phyloP scores from a whole-genome alignment of 495 filamentous ascomycete species.

The Acidiella bohemica region DNA sequence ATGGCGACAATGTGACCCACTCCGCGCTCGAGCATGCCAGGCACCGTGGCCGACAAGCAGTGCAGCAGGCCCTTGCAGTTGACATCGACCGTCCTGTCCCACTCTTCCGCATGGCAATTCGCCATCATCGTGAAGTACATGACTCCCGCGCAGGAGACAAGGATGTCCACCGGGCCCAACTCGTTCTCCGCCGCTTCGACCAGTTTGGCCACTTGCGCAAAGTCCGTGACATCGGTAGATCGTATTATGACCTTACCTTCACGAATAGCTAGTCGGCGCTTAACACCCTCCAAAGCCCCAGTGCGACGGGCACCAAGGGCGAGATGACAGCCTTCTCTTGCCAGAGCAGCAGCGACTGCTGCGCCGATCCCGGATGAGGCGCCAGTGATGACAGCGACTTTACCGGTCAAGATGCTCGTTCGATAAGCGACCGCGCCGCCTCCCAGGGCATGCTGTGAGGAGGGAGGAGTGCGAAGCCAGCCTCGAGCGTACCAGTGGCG shows the following conservation, averaged over 20 bases:
- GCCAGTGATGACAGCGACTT: slow-evolving; percentile 41
- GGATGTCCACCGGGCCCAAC: slow-evolving; percentile 51
- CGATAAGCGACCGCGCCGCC: slow-evolving; percentile 26
- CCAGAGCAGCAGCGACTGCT: slow-evolving; percentile 32
- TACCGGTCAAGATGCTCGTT: slow-evolving; percentile 39
- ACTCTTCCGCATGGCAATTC: slow-evolving; percentile 48
- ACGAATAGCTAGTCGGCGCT: slow-evolving; percentile 34
- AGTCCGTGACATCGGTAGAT: slow-evolving; percentile 49
- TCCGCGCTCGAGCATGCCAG: slow-evolving; percentile 48
- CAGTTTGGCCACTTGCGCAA: slow-evolving; percentile 41
- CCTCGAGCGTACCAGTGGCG: slow-evolving; percentile 58
- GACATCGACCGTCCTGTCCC: slow-evolving; percentile 57
- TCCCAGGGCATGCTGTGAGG: slow-evolving; percentile 27
- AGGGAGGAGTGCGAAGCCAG: slow-evolving; percentile 46
- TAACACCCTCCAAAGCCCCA: slow-evolving; percentile 45
- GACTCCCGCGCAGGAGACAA: slow-evolving; percentile 55
- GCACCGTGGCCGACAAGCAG: slow-evolving; percentile 44
- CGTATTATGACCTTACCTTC: slow-evolving; percentile 45
- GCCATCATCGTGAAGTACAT: slow-evolving; percentile 70
- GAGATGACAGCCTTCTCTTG: slow-evolving; percentile 43
- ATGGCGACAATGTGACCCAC: slow-evolving; percentile 53
- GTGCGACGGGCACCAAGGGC: slow-evolving; percentile 49
- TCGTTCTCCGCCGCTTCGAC: slow-evolving; percentile 37
- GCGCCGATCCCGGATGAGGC: slow-evolving; percentile 44
- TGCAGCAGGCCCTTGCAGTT: slow-evolving; percentile 62